These are phyloP conservation scores for Colletotrichum sp. DNA, from an alignment of 2,329 filamentous ascomycete genomes.

Conservation along the genomic window DNA sequence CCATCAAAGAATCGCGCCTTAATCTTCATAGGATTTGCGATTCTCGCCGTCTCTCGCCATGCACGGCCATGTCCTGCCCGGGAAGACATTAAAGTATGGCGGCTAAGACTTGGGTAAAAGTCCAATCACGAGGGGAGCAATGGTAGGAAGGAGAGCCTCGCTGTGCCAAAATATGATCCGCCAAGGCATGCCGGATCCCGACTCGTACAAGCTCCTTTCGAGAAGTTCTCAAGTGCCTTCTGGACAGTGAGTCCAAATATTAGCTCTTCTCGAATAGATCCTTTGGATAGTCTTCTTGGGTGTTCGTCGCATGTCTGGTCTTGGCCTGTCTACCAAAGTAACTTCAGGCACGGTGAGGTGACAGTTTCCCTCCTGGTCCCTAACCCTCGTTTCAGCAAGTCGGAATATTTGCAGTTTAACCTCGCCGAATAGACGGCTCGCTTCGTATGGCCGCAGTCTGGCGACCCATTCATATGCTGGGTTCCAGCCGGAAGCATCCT, in stretches of 20 bases:
- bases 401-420: not conserved
- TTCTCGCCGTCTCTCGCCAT: not conserved
- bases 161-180: not conserved
- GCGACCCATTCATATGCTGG: not conserved
- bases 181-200: not conserved
- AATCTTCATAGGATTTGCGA: not conserved
- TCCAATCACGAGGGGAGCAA: not conserved
- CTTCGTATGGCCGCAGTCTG: not conserved
- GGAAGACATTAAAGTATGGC: not conserved
- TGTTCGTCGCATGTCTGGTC: constrained; percentile 3
- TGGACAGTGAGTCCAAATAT: not conserved
- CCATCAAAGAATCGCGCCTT: not conserved
- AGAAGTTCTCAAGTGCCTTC: not conserved
- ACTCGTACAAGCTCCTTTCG: not conserved
- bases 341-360: not conserved
- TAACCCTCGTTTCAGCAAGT: not conserved
- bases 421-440: not conserved
- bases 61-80: not conserved
- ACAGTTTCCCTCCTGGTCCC: not conserved
- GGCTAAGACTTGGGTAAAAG: not conserved
- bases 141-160: not conserved
- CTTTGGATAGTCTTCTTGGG: not conserved
- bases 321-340: not conserved
- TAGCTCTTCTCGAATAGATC: not conserved
- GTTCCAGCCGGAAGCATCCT: not conserved